These are phyloP conservation scores for Penicillium aurantiogriseum DNA, from an alignment of 2,329 filamentous ascomycete species.

Conservation along the genomic window DNA sequence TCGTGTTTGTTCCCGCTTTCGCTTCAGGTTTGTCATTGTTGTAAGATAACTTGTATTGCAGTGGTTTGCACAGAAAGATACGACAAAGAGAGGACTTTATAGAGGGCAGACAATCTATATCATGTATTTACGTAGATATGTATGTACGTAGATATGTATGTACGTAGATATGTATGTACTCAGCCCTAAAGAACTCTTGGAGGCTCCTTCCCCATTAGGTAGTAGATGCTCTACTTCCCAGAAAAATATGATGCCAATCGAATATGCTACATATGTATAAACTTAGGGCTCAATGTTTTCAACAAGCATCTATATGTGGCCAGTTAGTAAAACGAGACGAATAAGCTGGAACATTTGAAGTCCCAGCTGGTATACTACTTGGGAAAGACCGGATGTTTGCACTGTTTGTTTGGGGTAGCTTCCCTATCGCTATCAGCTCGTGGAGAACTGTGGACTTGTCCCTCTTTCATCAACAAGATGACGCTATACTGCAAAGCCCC, in stretches of 20 bases:
- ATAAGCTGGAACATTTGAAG: neutral
- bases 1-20: neutral
- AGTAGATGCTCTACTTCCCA: neutral
- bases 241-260: no score
- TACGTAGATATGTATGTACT: neutral
- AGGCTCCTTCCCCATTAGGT: neutral
- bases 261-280: neutral
- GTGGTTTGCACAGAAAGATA: neutral
- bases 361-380: neutral
- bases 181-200: neutral
- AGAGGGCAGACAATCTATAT: neutral
- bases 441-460: slow-evolving; percentile 5
- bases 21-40: neutral
- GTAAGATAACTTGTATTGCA: neutral
- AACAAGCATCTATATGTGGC: neutral
- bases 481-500: neutral
- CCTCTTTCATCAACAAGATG: slow-evolving; percentile 14
- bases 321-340: neutral
- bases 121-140: neutral
- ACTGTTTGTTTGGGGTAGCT: slow-evolving; percentile 27
- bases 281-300: neutral
- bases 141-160: neutral
- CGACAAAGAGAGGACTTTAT: neutral
- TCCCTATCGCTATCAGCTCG: slow-evolving; percentile 20
- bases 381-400: slow-evolving; percentile 15